Evolutionary conservation across 495 filamentous ascomycete species (phyloP).

Genomic region (Talaromyces thailandensis): DNA sequence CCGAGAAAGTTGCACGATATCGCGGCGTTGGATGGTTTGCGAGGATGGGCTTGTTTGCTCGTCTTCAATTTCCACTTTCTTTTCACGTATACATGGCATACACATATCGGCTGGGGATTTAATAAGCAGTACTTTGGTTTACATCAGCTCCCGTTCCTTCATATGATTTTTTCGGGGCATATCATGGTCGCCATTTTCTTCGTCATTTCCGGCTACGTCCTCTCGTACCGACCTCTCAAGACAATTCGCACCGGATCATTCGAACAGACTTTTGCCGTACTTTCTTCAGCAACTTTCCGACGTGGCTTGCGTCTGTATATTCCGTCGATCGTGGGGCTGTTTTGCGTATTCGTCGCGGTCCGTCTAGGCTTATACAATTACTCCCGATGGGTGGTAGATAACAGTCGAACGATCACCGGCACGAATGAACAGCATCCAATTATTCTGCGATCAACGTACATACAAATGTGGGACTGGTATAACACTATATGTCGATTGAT

Average conservation of each 20-base stretch:
- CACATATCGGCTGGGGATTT: conserved; percentile 38
- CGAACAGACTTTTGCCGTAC: conserved; percentile 34
- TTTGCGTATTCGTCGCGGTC: conserved; percentile 45
- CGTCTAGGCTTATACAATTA: conserved; percentile 42
- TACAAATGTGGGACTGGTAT: conserved; percentile 41
- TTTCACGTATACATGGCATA: conserved; percentile 41
- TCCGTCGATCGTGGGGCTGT: conserved; percentile 47
- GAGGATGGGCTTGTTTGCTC: conserved; percentile 42
- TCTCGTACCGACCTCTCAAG: conserved; percentile 56
- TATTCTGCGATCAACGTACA: conserved; percentile 33
- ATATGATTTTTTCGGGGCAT: conserved; percentile 53
- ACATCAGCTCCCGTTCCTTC: conserved; percentile 55
- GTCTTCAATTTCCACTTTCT: conserved; percentile 48
- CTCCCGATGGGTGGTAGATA: conserved; percentile 26
- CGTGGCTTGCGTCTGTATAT: conserved; percentile 55
- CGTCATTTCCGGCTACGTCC: conserved; percentile 61
- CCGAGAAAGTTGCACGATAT: conserved; percentile 31
- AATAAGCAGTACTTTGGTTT: conserved; percentile 41
- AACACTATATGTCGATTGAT: conserved; percentile 36
- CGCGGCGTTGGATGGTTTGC: conserved; percentile 40
- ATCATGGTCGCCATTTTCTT: conserved; percentile 71
- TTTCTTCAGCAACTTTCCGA: conserved; percentile 57
- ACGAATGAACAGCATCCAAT: conserved; percentile 38
- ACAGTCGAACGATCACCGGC: conserved; percentile 33
- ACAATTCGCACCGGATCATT: conserved; percentile 45